Evolutionary conservation across 192 early-diverging fungal genomes (phyloP).

Genomic region (Backusella macrospora): DNA sequence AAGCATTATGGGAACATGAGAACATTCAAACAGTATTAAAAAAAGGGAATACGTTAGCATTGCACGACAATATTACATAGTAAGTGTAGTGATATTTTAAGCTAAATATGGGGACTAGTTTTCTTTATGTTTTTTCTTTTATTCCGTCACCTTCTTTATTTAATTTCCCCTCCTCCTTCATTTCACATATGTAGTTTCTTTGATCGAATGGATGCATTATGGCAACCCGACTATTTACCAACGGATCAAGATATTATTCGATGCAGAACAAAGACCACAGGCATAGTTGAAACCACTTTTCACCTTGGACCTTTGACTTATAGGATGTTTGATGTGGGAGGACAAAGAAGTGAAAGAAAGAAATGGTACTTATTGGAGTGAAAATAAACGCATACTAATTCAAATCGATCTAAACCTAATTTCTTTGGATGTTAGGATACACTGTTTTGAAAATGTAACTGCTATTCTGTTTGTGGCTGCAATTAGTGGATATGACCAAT

Average conservation of each 20-base stretch:
- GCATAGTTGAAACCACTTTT: slow-evolving; percentile 62
- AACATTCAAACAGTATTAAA: slow-evolving; percentile 45
- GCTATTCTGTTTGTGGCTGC: slow-evolving; percentile 61
- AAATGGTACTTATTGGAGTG: slow-evolving; percentile 67
- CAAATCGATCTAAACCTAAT: neutral
- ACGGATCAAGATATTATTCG: slow-evolving; percentile 61
- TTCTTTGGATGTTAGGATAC: slow-evolving; percentile 24
- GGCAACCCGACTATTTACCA: slow-evolving; percentile 50
- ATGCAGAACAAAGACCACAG: slow-evolving; percentile 61
- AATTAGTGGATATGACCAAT: slow-evolving; percentile 61
- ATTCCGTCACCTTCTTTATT: neutral
- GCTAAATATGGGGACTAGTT: neutral
- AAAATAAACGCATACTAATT: neutral
- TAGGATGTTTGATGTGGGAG: slow-evolving; percentile 96
- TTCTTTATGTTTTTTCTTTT: neutral
- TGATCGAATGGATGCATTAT: slow-evolving; percentile 52
- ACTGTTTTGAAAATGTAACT: slow-evolving; percentile 59
- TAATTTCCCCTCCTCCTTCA: too few species aligned
- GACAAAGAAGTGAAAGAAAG: slow-evolving; percentile 95
- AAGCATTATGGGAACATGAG: slow-evolving; percentile 48
- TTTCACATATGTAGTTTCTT: slow-evolving; percentile 45
- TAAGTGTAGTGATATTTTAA: slow-evolving; percentile 39
- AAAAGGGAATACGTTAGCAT: slow-evolving; percentile 50
- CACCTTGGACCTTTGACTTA: slow-evolving; percentile 56
- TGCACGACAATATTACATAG: slow-evolving; percentile 58